phyloP scores from a whole-genome alignment of 2,329 filamentous ascomycete genomes.

The Didymellaceae sp. region DNA sequence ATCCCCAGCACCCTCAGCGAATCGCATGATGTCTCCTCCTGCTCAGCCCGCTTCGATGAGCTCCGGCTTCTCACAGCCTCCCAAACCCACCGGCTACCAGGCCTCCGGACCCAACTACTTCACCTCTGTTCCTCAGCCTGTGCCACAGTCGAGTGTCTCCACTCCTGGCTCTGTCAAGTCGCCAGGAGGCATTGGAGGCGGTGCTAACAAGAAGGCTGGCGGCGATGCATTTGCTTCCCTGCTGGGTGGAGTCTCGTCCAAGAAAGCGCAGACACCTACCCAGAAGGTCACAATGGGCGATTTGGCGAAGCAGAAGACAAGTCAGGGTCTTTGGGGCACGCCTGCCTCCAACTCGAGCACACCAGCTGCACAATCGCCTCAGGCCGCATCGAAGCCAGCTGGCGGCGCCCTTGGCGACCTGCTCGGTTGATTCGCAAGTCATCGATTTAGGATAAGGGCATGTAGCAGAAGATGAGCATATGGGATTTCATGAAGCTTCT shows the following conservation, averaged over 20 bases:
- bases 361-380: slow-evolving; percentile 34
- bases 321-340: slow-evolving; percentile 90
- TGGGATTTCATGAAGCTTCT: slow-evolving; percentile 1
- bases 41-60: slow-evolving; percentile 45
- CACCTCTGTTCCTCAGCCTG: slow-evolving; percentile 69
- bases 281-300: slow-evolving; percentile 82
- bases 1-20: slow-evolving; percentile 68
- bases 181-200: slow-evolving; percentile 43
- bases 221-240: slow-evolving; percentile 90
- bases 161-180: slow-evolving; percentile 53
- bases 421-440: slow-evolving; percentile 31
- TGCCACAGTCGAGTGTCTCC: slow-evolving; percentile 43
- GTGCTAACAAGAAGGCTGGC: slow-evolving; percentile 58
- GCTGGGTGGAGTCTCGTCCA: slow-evolving; percentile 78
- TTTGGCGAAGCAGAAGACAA: slow-evolving; percentile 97
- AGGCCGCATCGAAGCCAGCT: slow-evolving; percentile 42
- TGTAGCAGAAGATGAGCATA: background rate
- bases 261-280: slow-evolving; percentile 70
- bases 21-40: slow-evolving; percentile 61
- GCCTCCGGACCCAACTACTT: slow-evolving; percentile 91
- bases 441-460: background rate
- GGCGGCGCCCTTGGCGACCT: slow-evolving; percentile 47
- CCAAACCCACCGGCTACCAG: slow-evolving; percentile 72
- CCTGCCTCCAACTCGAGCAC: slow-evolving; percentile 55
- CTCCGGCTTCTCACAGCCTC: slow-evolving; percentile 51